A percentile compares a stretch with the other conserved stretches of the same genome.
These are phyloP conservation scores for Schizophyllum amplum DNA, from an alignment of 1,284 basidiomycete species.

Conservation along the genomic window DNA sequence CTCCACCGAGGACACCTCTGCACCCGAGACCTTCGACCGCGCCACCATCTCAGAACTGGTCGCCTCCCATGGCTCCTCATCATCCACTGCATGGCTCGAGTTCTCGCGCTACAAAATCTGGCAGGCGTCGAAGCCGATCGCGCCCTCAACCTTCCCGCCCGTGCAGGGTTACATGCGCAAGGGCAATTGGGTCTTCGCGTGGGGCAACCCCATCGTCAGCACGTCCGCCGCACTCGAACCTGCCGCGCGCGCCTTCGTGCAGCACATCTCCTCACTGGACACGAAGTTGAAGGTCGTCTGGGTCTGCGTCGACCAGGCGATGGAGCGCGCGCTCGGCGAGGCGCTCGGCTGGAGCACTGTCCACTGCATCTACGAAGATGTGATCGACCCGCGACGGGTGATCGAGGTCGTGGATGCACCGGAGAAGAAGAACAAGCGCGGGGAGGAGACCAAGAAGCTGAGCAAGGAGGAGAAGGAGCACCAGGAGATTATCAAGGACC, in stretches of 20 bases:
- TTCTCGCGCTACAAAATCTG: constrained; percentile 35
- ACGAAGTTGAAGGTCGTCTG: constrained; percentile 21
- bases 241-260: constrained; percentile 27
- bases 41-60: constrained; percentile 28
- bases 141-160: constrained; percentile 33
- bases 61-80: constrained; percentile 32
- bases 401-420: constrained; percentile 25
- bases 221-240: constrained; percentile 24
- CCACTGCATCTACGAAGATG: constrained; percentile 36
- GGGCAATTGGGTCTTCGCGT: constrained; percentile 33
- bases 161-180: constrained; percentile 31
- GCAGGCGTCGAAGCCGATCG: constrained; percentile 24
- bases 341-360: constrained; percentile 30
- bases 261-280: constrained; percentile 25
- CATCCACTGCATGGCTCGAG: constrained; percentile 39
- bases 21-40: constrained; percentile 16
- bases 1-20: too few species aligned
- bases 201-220: constrained; percentile 39
- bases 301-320: constrained; percentile 30
- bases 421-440: too few species aligned
- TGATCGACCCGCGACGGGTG: constrained; percentile 31
- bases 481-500: constrained; percentile 26
- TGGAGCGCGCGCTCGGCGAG: constrained; percentile 28
- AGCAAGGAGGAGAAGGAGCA: constrained; percentile 25
- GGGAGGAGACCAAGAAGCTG: constrained; percentile 15